Evolutionary conservation across 2,329 filamentous ascomycete genomes (phyloP).

Genomic region (Apiospora hydei): DNA sequence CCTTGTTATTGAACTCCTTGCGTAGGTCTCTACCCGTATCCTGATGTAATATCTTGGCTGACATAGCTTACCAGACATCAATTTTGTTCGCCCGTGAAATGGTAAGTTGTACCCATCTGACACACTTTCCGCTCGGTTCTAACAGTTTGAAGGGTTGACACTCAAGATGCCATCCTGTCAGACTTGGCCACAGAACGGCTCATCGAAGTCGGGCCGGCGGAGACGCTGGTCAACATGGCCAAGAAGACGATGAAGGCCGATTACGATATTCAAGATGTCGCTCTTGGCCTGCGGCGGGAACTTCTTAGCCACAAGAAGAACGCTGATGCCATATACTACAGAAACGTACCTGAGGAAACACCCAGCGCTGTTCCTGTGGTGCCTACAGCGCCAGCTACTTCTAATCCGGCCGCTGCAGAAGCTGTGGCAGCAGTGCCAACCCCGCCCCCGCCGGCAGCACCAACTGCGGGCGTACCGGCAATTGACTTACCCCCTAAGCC

Average conservation of each 20-base stretch:
- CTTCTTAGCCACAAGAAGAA: slow-evolving; percentile 36
- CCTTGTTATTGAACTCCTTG: slow-evolving; percentile 39
- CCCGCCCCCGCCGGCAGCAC: not conserved
- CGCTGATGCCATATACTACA: slow-evolving; percentile 36
- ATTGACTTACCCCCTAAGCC: slow-evolving; percentile 1
- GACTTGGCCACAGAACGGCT: slow-evolving; percentile 40
- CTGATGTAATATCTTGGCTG: not conserved
- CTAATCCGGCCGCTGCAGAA: not conserved
- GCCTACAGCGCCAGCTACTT: not conserved
- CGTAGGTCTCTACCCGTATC: slow-evolving; percentile 32
- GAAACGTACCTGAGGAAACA: slow-evolving; percentile 24
- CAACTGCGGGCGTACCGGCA: not conserved
- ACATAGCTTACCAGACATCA: slow-evolving; percentile 23
- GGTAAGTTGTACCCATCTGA: slow-evolving; percentile 7
- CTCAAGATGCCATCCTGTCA: slow-evolving; percentile 44
- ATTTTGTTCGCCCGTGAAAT: slow-evolving; percentile 29
- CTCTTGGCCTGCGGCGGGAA: slow-evolving; percentile 33
- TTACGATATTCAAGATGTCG: slow-evolving; percentile 33
- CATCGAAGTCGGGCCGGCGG: slow-evolving; percentile 48
- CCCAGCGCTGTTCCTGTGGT: not conserved
- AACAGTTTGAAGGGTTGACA: slow-evolving; percentile 43
- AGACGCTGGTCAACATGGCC: slow-evolving; percentile 46
- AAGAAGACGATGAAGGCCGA: slow-evolving; percentile 42
- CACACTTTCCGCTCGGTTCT: not conserved
- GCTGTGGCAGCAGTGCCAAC: not conserved